These are phyloP conservation scores for Acer campestre DNA, from an alignment of 345 rosid species.

Conservation along the genomic window DNA sequence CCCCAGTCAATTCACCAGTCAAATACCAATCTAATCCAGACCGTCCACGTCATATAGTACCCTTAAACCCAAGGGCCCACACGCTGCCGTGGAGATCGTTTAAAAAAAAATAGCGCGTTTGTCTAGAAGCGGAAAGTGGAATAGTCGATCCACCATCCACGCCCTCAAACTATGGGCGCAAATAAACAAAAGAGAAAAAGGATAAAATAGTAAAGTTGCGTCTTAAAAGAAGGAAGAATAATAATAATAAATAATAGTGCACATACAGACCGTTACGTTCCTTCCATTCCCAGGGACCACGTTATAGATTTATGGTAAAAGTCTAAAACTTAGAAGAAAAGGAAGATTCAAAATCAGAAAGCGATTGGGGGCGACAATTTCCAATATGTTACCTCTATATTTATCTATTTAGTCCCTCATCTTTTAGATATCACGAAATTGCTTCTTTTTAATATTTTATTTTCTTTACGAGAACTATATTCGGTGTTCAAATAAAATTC, in stretches of 20 bases:
- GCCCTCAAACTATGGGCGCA: background rate
- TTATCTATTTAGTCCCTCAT: background rate
- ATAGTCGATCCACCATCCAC: background rate
- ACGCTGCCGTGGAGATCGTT: too few relatives aligned
- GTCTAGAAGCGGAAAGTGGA: background rate
- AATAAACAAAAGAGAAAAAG: background rate
- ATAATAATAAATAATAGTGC: too few relatives aligned
- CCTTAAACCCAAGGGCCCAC: too few relatives aligned
- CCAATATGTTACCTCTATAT: background rate
- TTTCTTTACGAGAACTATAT: too few relatives aligned
- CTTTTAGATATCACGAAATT: background rate
- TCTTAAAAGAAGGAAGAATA: background rate
- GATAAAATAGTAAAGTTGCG: too few relatives aligned
- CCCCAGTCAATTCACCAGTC: too few relatives aligned
- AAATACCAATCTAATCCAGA: too few relatives aligned
- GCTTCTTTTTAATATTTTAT: too few relatives aligned
- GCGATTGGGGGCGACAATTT: background rate
- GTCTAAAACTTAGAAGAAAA: background rate
- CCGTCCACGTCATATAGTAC: too few relatives aligned
- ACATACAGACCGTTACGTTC: background rate
- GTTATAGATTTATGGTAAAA: background rate
- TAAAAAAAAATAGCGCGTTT: slow-evolving; percentile 3
- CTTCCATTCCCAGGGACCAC: background rate
- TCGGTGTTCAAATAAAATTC: too few relatives aligned
- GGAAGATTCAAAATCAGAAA: background rate